Evolutionary conservation across 2,329 filamentous ascomycete species (phyloP).

Genomic region (Fonsecaea nubica): DNA sequence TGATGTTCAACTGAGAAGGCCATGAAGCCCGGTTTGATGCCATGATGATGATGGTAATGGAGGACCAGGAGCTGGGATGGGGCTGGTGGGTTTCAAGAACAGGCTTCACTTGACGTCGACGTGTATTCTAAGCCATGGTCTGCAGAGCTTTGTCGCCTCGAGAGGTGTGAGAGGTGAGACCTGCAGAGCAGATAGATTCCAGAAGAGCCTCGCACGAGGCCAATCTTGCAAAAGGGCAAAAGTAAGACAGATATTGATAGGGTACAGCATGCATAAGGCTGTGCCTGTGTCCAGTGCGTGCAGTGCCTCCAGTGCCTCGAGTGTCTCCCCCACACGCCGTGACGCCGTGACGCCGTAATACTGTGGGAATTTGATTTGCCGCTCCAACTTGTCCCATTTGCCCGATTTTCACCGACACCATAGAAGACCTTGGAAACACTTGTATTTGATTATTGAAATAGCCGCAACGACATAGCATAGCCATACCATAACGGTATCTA

Average conservation of each 20-base stretch:
- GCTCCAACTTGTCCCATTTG: conserved; percentile 6
- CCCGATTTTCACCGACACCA: conserved; percentile 4
- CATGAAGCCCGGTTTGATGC: conserved; percentile 3
- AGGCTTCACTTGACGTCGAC: conserved; percentile 1
- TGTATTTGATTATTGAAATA: not conserved
- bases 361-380: conserved; percentile 1
- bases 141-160: not conserved
- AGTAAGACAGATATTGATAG: not conserved
- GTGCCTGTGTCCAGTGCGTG: not conserved
- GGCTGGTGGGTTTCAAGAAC: not conserved
- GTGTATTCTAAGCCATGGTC: conserved; percentile 1
- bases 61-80: not conserved
- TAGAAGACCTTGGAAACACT: not conserved
- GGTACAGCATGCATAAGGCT: not conserved
- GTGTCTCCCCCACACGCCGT: not conserved
- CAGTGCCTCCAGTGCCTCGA: no score
- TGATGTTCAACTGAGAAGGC: not conserved
- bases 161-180: not conserved
- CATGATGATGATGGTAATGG: not conserved
- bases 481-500: not conserved
- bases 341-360: not conserved
- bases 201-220: not conserved
- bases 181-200: not conserved
- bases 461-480: not conserved
- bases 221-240: not conserved